A percentile compares a stretch with the other conserved stretches of the same genome.
Conservation (phyloP, 257 asterid genomes). For the Fraxinus americana region DNA sequence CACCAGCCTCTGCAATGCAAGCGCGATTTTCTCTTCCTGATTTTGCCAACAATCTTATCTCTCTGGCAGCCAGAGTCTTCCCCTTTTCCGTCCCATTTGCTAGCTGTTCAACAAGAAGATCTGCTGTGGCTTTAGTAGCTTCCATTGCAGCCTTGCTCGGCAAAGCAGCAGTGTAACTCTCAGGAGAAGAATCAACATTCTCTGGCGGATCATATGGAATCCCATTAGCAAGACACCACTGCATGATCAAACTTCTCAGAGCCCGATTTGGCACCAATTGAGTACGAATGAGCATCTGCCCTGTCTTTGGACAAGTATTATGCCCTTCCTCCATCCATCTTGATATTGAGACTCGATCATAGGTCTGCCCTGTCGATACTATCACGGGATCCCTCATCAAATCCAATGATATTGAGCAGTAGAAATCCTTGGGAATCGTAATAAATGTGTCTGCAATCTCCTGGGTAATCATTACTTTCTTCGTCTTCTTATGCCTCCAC, state of each 20-base stretch:
- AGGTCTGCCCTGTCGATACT: constrained; percentile 88
- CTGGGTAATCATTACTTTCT: constrained; percentile 51
- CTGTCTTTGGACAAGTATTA: constrained; percentile 76
- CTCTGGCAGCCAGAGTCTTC: constrained; percentile 77
- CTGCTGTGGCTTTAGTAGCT: constrained; percentile 77
- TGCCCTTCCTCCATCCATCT: constrained; percentile 97
- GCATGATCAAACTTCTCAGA: constrained; percentile 67
- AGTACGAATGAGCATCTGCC: constrained; percentile 72
- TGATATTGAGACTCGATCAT: constrained; percentile 67
- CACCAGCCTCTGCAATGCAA: constrained; percentile 84
- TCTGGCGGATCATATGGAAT: constrained; percentile 64
- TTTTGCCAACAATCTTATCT: constrained; percentile 79
- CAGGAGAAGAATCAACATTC: constrained; percentile 47
- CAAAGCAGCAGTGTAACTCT: constrained; percentile 29
- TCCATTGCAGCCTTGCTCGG: constrained; percentile 66
- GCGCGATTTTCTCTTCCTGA: constrained; percentile 77
- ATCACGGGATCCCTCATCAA: constrained; percentile 90
- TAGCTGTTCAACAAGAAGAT: constrained; percentile 63
- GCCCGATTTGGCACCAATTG: constrained; percentile 71
- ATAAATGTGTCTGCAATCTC: constrained; percentile 75
- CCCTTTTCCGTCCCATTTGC: constrained; percentile 60
- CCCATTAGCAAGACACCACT: constrained; percentile 79
- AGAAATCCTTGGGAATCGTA: constrained; percentile 75
- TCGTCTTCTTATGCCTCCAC: constrained; percentile 46
- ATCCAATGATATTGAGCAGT: constrained; percentile 80